Evolutionary conservation across 192 early-diverging fungal genomes (phyloP).

Genomic region (Pilobolus umbonatus): DNA sequence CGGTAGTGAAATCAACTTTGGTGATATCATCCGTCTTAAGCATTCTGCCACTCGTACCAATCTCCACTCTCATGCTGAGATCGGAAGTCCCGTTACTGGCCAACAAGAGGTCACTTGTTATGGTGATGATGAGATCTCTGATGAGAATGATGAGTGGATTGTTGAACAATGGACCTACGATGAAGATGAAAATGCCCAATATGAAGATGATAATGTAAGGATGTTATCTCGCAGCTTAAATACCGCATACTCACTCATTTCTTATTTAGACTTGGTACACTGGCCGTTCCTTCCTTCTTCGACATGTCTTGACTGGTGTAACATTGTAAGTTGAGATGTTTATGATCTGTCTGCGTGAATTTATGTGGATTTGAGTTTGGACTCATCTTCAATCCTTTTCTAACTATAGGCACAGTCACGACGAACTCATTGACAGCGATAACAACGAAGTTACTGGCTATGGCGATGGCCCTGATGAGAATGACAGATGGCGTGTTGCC

Average conservation of each 20-base stretch:
- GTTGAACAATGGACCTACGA: conserved; percentile 38
- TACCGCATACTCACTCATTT: background rate
- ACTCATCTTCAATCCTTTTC: background rate
- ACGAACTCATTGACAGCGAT: conserved; percentile 23
- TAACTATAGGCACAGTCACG: conserved; percentile 9
- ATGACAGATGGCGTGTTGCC: conserved; percentile 41
- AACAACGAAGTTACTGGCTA: conserved; percentile 48
- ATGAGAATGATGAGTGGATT: conserved; percentile 56
- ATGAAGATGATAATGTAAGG: conserved; percentile 22
- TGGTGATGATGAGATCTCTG: conserved; percentile 43
- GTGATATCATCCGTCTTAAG: conserved; percentile 46
- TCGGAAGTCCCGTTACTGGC: conserved; percentile 37
- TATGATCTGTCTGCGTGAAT: conserved; percentile 11
- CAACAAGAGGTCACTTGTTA: conserved; percentile 56
- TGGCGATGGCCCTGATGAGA: conserved; percentile 46
- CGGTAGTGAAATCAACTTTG: conserved; percentile 40
- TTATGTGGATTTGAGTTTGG: background rate
- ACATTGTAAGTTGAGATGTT: conserved; percentile 43
- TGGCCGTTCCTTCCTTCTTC: conserved; percentile 38
- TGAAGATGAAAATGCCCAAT: conserved; percentile 31
- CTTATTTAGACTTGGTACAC: conserved; percentile 40
- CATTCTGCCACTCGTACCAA: conserved; percentile 46
- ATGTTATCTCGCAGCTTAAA: background rate
- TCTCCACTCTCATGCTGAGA: conserved; percentile 52
- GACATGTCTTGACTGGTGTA: conserved; percentile 47